Conservation (phyloP, 257 asterid genomes). For the Solanum virginianum region DNA sequence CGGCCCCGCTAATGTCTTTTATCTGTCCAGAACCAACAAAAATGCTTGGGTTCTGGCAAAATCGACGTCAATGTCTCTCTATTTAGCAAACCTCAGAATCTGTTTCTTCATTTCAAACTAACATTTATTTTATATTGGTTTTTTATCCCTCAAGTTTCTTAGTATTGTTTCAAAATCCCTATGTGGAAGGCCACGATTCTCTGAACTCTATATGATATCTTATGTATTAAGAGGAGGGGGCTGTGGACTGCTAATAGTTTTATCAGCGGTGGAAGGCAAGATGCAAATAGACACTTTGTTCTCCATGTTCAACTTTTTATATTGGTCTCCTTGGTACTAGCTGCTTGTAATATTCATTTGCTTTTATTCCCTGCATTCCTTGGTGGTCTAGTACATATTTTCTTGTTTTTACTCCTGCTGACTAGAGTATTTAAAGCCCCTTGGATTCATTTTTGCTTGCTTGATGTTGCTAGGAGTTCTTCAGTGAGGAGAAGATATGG, state of each 20-base stretch:
- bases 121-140: neutral
- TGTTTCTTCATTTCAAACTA: neutral
- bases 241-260: neutral
- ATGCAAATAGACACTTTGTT: neutral
- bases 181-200: neutral
- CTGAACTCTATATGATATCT: neutral
- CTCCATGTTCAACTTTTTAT: neutral
- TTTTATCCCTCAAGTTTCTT: neutral
- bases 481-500: conserved; percentile 40
- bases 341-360: neutral
- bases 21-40: neutral
- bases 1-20: neutral
- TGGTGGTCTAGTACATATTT: neutral
- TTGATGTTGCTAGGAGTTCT: conserved; percentile 1
- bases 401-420: neutral
- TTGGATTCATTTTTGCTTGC: neutral
- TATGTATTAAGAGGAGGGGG: neutral
- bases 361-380: neutral
- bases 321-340: neutral
- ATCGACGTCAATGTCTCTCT: neutral
- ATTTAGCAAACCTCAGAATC: neutral
- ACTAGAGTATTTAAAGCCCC: neutral
- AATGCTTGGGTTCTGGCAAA: neutral
- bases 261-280: neutral
- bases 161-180: neutral